Base-by-base conservation (phyloP, 2,329 filamentous ascomycete genomes). In the Trichocomaceae sp. region DNA sequence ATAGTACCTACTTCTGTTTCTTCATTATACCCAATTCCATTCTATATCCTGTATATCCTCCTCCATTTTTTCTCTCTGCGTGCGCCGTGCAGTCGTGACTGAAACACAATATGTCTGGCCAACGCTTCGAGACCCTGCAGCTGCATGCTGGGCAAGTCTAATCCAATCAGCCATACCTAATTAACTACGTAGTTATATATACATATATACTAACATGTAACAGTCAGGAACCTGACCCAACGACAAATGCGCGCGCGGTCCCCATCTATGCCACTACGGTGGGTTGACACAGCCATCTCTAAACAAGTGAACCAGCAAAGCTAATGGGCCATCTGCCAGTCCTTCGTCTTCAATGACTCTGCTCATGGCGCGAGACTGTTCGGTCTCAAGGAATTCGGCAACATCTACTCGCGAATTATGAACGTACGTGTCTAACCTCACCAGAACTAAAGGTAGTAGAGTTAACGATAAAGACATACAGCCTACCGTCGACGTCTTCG, bases 361-460 rank as follows among this genome's bases (percentile, higher is more conserved):
- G 92, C 90, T 49, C 93, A 97, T 67, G 93, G 90, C 59, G 93
- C 93, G 54, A 85, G 90, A 71, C 85, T 99, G 42, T 99, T 99
- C 69, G 88, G 90, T 69, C 88, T 99, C 72, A 95, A 97, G 77
- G 90, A 97, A 75, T 87, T 89, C 66, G 93, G 91, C 74, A 97
- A 97, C 76, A 95, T 97, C 72, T 99, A 99, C 80, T 93, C 86
- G 71, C 89, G 93, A 61, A 90, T 99, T 65, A 90, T 88, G 87
- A 96, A 97, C 74, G 88, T 90, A 67, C 68, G 82, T 73, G 7
- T 26, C n/a, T 9, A 26, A 6, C 17, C 15, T 4, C n/a, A 33
- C 13, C 23, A 17, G 20, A 5, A 12, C 23, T 26, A 26, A 26
- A 26, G 3, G 47, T 49, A 45, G 20, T 9, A 42, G 39, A 42